Conservation (phyloP, 1,284 basidiomycete species). For the Ganoderma lucidum region DNA sequence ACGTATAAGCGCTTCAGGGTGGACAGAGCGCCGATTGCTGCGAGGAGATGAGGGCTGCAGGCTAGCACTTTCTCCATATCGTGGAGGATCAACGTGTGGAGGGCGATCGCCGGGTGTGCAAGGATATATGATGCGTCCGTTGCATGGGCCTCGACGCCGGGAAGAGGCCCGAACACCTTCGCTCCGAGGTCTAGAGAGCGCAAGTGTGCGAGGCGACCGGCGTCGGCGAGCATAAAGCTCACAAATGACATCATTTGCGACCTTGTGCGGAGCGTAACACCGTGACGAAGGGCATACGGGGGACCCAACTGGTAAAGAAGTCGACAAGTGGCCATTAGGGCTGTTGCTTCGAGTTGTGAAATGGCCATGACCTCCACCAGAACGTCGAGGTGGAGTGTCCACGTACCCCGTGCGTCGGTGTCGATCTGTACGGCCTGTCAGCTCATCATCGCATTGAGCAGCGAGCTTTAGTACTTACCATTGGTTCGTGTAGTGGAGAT, state of each 20-base stretch:
- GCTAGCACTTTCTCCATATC: neutral
- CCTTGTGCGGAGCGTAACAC: neutral
- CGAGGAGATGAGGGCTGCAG: neutral
- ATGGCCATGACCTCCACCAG: neutral
- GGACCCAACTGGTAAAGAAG: neutral
- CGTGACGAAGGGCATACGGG: neutral
- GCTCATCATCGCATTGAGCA: neutral
- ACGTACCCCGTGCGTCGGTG: neutral
- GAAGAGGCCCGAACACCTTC: neutral
- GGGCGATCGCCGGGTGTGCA: neutral
- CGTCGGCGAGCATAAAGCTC: neutral
- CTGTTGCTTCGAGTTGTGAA: neutral
- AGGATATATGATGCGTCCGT: neutral
- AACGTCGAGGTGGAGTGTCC: neutral
- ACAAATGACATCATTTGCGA: neutral
- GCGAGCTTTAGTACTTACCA: neutral
- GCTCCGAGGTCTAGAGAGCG: neutral
- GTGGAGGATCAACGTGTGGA: neutral
- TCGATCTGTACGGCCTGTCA: neutral
- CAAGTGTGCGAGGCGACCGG: neutral
- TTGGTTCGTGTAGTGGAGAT: neutral
- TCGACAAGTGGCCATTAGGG: neutral
- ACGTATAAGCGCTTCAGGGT: neutral
- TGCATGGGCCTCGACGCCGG: neutral
- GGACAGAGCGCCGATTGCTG: neutral